phyloP scores from a whole-genome alignment of 331 rosid genomes.

The Malus hybrid region DNA sequence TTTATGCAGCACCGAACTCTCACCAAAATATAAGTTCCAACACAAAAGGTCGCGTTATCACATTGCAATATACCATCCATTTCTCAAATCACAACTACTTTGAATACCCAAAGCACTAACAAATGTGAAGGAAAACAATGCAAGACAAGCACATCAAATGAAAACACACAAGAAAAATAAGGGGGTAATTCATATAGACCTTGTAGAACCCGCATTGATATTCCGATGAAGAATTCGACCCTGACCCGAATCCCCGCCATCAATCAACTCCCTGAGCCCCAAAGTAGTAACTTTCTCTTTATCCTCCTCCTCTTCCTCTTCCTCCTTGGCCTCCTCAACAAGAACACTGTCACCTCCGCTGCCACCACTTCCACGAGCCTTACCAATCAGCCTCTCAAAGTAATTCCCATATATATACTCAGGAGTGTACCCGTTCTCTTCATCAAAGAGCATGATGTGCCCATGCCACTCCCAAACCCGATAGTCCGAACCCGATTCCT shows the following conservation, averaged over 20 bases:
- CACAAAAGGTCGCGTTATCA: not conserved
- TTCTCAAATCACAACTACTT: not conserved
- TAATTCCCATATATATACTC: slow-evolving; percentile 92
- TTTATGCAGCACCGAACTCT: not conserved
- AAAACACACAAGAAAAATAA: not conserved
- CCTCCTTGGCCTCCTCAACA: slow-evolving; percentile 12
- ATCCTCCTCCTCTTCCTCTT: slow-evolving; percentile 7
- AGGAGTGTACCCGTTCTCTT: slow-evolving; percentile 65
- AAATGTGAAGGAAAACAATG: not conserved
- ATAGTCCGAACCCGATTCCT: slow-evolving; percentile 68
- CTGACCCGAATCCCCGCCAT: slow-evolving; percentile 32
- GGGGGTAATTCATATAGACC: slow-evolving; percentile 25
- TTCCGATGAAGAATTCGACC: slow-evolving; percentile 80
- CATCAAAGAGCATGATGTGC: slow-evolving; percentile 72
- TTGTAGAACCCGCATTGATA: slow-evolving; percentile 48
- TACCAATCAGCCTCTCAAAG: slow-evolving; percentile 55
- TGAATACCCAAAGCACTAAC: not conserved
- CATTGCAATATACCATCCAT: not conserved
- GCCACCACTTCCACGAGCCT: not conserved
- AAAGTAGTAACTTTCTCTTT: slow-evolving; percentile 33
- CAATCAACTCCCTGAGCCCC: slow-evolving; percentile 76
- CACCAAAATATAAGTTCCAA: not conserved
- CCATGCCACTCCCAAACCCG: slow-evolving; percentile 99
- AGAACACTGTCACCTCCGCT: not conserved
- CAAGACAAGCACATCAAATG: not conserved